phyloP scores from a whole-genome alignment of 2,329 filamentous ascomycete species.

The Ceratocystis huliohia region DNA sequence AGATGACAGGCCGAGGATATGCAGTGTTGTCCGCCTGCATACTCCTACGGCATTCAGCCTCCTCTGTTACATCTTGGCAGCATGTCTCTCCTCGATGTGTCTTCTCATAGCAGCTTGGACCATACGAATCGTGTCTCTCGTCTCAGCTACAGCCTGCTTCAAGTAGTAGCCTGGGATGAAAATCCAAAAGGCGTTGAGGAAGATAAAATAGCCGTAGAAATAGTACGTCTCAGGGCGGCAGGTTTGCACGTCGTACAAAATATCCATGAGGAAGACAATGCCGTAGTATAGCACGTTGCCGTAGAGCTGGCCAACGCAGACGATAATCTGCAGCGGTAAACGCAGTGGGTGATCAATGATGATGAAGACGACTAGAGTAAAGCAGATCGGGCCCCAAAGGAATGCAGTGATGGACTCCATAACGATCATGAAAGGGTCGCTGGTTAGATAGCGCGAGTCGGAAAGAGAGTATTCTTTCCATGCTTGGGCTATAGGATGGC shows the following conservation, averaged over 20 bases:
- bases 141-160: conserved; percentile 25
- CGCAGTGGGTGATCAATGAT: conserved; percentile 34
- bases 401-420: conserved; percentile 44
- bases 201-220: conserved; percentile 41
- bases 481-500: conserved; percentile 38
- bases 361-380: conserved; percentile 35
- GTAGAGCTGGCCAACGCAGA: conserved; percentile 39
- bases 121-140: conserved; percentile 17
- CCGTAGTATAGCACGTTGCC: conserved; percentile 41
- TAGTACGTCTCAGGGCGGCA: conserved; percentile 40
- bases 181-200: conserved; percentile 43
- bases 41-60: too few relatives aligned
- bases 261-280: conserved; percentile 35
- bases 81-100: neutral
- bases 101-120: conserved; percentile 12
- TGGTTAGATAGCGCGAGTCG: conserved; percentile 43
- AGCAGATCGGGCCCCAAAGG: conserved; percentile 42
- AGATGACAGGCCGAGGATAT: too few relatives aligned
- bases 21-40: too few relatives aligned
- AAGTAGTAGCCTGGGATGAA: conserved; percentile 34
- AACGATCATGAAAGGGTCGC: conserved; percentile 41
- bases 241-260: conserved; percentile 31
- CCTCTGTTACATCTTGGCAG: neutral
- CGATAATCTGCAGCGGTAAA: conserved; percentile 36
- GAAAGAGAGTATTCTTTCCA: conserved; percentile 48